A percentile compares a stretch with the other conserved stretches of the same genome.
These are phyloP conservation scores for Fraxinus anomala DNA, from an alignment of 257 asterid species.

Conservation along the genomic window DNA sequence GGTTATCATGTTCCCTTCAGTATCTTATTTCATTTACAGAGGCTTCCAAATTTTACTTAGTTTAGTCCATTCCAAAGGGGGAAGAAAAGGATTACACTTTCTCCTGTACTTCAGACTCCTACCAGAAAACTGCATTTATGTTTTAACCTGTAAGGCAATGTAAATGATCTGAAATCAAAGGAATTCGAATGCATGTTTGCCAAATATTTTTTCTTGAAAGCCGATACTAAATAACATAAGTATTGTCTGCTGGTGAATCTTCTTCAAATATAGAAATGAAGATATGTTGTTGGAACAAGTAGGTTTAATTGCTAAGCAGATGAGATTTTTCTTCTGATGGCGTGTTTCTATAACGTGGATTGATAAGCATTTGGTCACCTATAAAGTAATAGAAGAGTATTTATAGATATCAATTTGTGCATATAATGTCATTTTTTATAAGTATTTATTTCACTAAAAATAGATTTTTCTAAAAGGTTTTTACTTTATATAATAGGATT, in stretches of 20 bases:
- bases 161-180: background rate
- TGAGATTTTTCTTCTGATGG: too few relatives aligned
- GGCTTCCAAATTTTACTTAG: too few relatives aligned
- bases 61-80: background rate
- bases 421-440: background rate
- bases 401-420: background rate
- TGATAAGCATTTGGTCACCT: too few relatives aligned
- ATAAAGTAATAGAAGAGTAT: background rate
- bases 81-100: background rate
- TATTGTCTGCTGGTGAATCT: background rate
- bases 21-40: background rate
- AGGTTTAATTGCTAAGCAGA: background rate
- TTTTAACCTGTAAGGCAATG: background rate
- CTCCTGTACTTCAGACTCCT: background rate
- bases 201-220: background rate
- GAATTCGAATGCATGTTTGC: background rate
- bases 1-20: conserved; percentile 11
- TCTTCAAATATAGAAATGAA: background rate
- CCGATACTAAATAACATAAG: background rate
- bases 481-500: background rate
- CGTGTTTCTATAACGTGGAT: too few relatives aligned
- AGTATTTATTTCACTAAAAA: background rate
- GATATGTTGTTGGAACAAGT: background rate
- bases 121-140: background rate
- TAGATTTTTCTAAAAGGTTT: background rate